These are phyloP conservation scores for Coemansia sp. DNA, from an alignment of 192 early-diverging fungal genomes.

Conservation along the genomic window DNA sequence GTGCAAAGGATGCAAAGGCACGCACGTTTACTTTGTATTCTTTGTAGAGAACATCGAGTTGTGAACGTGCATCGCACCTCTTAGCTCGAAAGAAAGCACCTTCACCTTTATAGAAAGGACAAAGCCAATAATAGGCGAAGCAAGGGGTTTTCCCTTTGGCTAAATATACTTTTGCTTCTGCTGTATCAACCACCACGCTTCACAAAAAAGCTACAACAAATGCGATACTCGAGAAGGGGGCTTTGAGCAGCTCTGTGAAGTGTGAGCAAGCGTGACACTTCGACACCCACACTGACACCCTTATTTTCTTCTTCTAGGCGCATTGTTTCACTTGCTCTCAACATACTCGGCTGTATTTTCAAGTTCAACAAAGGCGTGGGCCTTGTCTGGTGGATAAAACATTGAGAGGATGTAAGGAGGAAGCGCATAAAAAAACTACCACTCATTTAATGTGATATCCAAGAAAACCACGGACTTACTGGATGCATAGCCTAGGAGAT, in stretches of 20 bases:
- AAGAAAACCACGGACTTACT: too few species aligned
- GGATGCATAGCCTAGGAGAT: too few species aligned
- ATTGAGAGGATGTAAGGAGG: too few species aligned
- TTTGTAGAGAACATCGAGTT: neutral
- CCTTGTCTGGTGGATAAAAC: too few species aligned
- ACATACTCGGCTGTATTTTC: neutral
- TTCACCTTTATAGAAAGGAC: neutral
- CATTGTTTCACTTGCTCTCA: neutral
- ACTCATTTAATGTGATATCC: too few species aligned
- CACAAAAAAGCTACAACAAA: neutral
- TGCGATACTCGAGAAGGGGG: neutral
- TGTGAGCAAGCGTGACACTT: conserved; percentile 1
- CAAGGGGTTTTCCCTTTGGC: neutral
- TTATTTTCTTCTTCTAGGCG: neutral
- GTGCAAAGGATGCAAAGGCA: neutral
- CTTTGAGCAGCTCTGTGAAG: neutral
- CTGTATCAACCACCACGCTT: neutral
- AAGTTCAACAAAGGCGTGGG: neutral
- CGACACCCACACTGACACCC: neutral
- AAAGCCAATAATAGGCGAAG: neutral
- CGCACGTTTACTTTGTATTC: conserved; percentile 1
- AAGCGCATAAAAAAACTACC: too few species aligned
- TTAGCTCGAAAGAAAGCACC: neutral
- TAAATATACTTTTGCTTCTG: neutral
- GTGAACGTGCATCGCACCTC: neutral